Conservation (phyloP, 768 basidiomycete species). For the Mycena alexandri region DNA sequence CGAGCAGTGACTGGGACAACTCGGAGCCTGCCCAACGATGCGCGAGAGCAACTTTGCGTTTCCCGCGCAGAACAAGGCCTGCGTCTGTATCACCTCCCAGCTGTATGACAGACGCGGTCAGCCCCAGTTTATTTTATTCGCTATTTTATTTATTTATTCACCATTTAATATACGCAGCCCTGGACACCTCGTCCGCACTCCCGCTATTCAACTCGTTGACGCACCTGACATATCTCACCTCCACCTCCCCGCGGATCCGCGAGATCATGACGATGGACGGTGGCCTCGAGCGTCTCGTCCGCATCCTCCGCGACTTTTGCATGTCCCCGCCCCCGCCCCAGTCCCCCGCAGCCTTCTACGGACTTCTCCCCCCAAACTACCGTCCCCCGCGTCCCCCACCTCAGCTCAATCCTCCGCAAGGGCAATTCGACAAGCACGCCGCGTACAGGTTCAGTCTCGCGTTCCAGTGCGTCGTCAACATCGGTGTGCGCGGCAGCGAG, state of each 20-base stretch:
- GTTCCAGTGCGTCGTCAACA: conserved; percentile 97
- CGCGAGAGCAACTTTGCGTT: conserved; percentile 96
- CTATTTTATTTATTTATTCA: not conserved
- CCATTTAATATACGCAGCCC: conserved; percentile 49
- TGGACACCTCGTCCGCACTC: conserved; percentile 68
- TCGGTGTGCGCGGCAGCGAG: conserved; percentile 96
- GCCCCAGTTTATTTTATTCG: conserved; percentile 42
- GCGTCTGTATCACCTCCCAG: conserved; percentile 93
- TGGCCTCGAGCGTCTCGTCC: conserved; percentile 94
- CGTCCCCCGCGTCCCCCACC: conserved; percentile 68
- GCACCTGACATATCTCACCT: conserved; percentile 95
- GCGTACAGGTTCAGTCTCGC: conserved; percentile 93
- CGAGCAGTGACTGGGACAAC: too few species aligned
- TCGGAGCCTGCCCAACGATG: too few species aligned
- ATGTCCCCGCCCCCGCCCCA: conserved; percentile 85
- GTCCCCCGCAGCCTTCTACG: conserved; percentile 81
- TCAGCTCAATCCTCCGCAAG: conserved; percentile 71
- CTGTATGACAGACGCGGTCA: conserved; percentile 94
- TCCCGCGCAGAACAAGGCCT: conserved; percentile 94
- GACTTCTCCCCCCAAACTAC: conserved; percentile 75
- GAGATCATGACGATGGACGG: conserved; percentile 99
- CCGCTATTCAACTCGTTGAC: conserved; percentile 94
- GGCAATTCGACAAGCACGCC: conserved; percentile 80
- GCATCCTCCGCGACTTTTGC: conserved; percentile 92
- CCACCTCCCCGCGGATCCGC: conserved; percentile 96